A percentile compares a stretch with the other conserved stretches of the same genome.
Evolutionary conservation across 257 asterid species (phyloP).

Genomic region (Nicotiana obtusifolia): DNA sequence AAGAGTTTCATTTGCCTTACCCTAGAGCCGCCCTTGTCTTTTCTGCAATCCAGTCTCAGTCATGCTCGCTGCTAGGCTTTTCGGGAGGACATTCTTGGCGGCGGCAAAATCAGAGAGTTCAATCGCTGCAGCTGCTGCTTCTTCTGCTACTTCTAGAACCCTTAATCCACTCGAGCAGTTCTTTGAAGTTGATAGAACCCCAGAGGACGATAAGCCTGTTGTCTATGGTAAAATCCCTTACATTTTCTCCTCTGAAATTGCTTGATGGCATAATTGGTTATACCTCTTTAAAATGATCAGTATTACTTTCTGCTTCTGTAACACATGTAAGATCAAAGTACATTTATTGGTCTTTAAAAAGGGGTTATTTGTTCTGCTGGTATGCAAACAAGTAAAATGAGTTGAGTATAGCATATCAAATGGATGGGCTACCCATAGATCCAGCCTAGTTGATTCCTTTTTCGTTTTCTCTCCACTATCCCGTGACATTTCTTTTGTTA

Average conservation of each 20-base stretch:
- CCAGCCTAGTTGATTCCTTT: background rate
- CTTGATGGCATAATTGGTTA: background rate
- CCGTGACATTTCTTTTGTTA: background rate
- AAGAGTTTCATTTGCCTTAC: too few species aligned
- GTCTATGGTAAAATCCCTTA: slow-evolving; percentile 49
- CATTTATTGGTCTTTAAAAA: background rate
- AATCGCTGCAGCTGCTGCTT: slow-evolving; percentile 42
- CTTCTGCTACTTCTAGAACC: slow-evolving; percentile 16
- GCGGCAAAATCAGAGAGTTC: slow-evolving; percentile 65
- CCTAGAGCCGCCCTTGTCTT: too few species aligned
- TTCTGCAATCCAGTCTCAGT: background rate
- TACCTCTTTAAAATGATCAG: too few species aligned
- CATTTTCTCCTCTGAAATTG: background rate
- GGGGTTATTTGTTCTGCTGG: background rate
- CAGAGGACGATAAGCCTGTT: slow-evolving; percentile 65
- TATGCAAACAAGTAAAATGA: background rate
- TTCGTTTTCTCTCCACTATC: background rate
- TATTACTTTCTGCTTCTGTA: background rate
- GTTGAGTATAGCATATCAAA: background rate
- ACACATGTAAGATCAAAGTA: background rate
- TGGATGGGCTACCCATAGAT: background rate
- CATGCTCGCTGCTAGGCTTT: slow-evolving; percentile 50
- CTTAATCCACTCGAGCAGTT: slow-evolving; percentile 72
- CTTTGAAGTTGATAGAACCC: slow-evolving; percentile 58
- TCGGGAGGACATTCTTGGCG: slow-evolving; percentile 69